phyloP scores from a whole-genome alignment of 2,329 filamentous ascomycete species.

The Aphanocladium album region DNA sequence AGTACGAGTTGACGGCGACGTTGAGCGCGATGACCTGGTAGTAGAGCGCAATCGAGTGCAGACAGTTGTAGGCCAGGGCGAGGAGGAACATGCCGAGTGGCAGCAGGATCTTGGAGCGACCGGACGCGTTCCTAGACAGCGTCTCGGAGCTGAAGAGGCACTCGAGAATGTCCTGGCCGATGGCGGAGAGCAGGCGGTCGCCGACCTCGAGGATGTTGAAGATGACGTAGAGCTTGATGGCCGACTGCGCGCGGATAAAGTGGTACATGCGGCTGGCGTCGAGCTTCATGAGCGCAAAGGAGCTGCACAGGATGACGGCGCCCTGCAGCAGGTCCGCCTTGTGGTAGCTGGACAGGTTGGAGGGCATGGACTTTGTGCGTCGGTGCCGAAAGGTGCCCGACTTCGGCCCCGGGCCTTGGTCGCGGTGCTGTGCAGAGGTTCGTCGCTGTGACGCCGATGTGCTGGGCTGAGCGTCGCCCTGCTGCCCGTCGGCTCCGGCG shows the following conservation, averaged over 20 bases:
- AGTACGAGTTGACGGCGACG: conserved; percentile 97
- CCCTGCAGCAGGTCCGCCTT: conserved; percentile 95
- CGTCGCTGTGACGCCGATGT: conserved; percentile 11
- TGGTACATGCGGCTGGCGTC: conserved; percentile 98
- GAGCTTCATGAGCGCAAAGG: conserved; percentile 77
- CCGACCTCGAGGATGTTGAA: conserved; percentile 95
- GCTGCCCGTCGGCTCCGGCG: conserved; percentile 1
- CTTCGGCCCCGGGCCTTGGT: conserved; percentile 25
- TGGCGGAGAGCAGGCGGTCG: conserved; percentile 81
- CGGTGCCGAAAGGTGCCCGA: conserved; percentile 53
- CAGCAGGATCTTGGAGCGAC: conserved; percentile 83
- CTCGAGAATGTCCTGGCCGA: conserved; percentile 94
- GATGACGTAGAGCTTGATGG: conserved; percentile 97
- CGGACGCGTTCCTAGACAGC: conserved; percentile 78
- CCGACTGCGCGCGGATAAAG: conserved; percentile 90
- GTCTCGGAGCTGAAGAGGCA: conserved; percentile 93
- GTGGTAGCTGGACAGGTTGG: conserved; percentile 77
- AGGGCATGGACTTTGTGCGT: conserved; percentile 78
- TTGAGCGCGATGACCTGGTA: conserved; percentile 98
- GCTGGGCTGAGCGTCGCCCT: neutral
- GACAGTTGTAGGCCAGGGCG: conserved; percentile 79
- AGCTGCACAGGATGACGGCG: conserved; percentile 79
- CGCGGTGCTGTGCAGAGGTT: conserved; percentile 16
- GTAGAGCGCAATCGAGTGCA: conserved; percentile 83
- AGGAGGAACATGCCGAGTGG: conserved; percentile 90